Conservation (phyloP, 495 filamentous ascomycete species). For the Podospora tetraspora region DNA sequence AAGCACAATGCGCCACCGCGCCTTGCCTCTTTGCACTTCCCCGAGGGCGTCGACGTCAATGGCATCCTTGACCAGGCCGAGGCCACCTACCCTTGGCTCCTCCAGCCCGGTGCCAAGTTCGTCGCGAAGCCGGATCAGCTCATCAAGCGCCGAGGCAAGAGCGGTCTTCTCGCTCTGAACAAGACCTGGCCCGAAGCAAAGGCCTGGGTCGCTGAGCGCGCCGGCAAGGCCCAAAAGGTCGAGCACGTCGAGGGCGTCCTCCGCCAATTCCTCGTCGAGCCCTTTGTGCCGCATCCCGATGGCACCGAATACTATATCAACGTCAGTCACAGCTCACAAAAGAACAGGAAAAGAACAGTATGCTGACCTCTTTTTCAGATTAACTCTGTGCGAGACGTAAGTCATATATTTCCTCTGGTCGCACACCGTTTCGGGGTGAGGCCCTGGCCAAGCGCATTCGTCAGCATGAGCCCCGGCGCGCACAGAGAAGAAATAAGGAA, state of each 20-base stretch:
- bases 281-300: slow-evolving; percentile 89
- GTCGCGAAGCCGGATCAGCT: slow-evolving; percentile 99
- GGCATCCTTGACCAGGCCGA: slow-evolving; percentile 94
- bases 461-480: background rate
- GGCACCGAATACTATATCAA: slow-evolving; percentile 99
- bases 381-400: slow-evolving; percentile 38
- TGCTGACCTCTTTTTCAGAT: slow-evolving; percentile 29
- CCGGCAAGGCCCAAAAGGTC: slow-evolving; percentile 85
- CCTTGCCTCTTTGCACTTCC: slow-evolving; percentile 90
- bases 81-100: slow-evolving; percentile 89
- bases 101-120: slow-evolving; percentile 76
- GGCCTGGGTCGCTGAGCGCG: slow-evolving; percentile 87
- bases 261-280: slow-evolving; percentile 95
- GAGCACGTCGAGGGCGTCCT: slow-evolving; percentile 86
- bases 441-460: slow-evolving; percentile 13
- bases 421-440: background rate
- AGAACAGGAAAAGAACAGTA: slow-evolving; percentile 71
- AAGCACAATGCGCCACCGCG: slow-evolving; percentile 90
- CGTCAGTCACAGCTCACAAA: slow-evolving; percentile 54
- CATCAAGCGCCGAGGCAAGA: slow-evolving; percentile 99
- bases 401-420: slow-evolving; percentile 14
- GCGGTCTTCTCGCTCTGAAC: slow-evolving; percentile 91
- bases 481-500: slow-evolving; percentile 4
- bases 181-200: slow-evolving; percentile 92
- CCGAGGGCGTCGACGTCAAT: slow-evolving; percentile 74